These are phyloP conservation scores for Viola odorata DNA, from an alignment of 345 rosid genomes.

Conservation along the genomic window DNA sequence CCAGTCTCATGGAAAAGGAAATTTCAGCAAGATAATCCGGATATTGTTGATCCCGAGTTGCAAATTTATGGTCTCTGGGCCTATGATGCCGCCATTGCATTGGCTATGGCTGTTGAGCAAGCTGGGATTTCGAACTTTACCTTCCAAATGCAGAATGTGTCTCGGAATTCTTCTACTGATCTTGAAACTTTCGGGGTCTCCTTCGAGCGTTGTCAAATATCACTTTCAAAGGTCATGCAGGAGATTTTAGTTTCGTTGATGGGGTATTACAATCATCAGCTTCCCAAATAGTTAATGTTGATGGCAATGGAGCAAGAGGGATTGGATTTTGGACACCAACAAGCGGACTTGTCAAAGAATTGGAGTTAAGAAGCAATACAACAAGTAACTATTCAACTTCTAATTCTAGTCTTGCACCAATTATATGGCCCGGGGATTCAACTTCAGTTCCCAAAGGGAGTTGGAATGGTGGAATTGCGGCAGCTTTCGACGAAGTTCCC, in stretches of 20 bases:
- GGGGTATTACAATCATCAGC: slow-evolving; percentile 27
- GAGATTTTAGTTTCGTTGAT: slow-evolving; percentile 22
- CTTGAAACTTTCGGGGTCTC: slow-evolving; percentile 15
- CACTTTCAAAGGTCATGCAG: slow-evolving; percentile 32
- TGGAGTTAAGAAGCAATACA: background rate
- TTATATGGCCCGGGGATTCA: slow-evolving; percentile 26
- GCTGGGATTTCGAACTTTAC: background rate
- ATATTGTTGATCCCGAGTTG: slow-evolving; percentile 9
- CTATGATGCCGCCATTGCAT: slow-evolving; percentile 36
- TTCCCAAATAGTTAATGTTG: slow-evolving; percentile 34
- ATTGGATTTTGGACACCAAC: slow-evolving; percentile 36
- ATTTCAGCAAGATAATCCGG: slow-evolving; percentile 23
- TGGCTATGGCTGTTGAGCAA: slow-evolving; percentile 35
- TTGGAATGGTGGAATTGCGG: slow-evolving; percentile 21
- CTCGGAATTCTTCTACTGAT: background rate
- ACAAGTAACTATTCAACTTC: background rate
- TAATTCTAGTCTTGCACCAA: background rate
- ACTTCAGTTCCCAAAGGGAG: slow-evolving; percentile 12
- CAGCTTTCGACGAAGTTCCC: slow-evolving; percentile 35
- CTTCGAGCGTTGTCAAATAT: slow-evolving; percentile 6
- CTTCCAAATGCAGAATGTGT: slow-evolving; percentile 1
- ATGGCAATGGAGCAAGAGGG: slow-evolving; percentile 9
- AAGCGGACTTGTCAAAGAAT: slow-evolving; percentile 2
- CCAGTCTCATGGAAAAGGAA: slow-evolving; percentile 24
- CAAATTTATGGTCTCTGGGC: slow-evolving; percentile 29